These are phyloP conservation scores for Epichloe sp. DNA, from an alignment of 2,329 filamentous ascomycete species.

Conservation along the genomic window DNA sequence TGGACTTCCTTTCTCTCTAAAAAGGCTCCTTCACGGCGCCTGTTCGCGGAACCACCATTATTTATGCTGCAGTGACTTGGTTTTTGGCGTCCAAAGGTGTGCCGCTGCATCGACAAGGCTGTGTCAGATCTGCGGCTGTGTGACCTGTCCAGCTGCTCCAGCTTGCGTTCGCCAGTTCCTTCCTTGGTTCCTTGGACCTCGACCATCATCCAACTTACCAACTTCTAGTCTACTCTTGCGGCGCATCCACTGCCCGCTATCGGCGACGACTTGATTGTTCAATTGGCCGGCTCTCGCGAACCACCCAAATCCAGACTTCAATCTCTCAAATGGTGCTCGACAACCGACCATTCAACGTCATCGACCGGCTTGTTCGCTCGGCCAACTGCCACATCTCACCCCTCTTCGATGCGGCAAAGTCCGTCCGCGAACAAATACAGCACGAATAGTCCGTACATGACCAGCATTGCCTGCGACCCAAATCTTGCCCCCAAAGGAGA, in stretches of 20 bases:
- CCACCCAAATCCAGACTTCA: not conserved
- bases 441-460: not conserved
- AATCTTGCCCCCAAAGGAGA: slow-evolving; percentile 5
- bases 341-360: not conserved
- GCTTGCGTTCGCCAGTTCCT: no score
- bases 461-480: not conserved
- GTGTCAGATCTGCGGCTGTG: not conserved
- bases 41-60: not conserved
- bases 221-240: not conserved
- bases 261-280: not conserved
- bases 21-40: not conserved
- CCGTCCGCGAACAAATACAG: not conserved
- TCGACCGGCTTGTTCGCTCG: not conserved
- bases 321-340: no score
- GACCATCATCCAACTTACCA: not conserved
- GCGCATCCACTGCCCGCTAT: not conserved
- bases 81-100: not conserved
- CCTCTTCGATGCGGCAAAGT: slow-evolving; percentile 1
- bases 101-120: not conserved
- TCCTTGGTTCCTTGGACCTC: no score
- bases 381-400: not conserved
- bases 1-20: not conserved
- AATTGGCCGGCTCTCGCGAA: not conserved
- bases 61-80: not conserved
- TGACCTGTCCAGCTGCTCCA: not conserved